Conservation (phyloP, 441 rosid genomes). For the Corymbia citriodora region DNA sequence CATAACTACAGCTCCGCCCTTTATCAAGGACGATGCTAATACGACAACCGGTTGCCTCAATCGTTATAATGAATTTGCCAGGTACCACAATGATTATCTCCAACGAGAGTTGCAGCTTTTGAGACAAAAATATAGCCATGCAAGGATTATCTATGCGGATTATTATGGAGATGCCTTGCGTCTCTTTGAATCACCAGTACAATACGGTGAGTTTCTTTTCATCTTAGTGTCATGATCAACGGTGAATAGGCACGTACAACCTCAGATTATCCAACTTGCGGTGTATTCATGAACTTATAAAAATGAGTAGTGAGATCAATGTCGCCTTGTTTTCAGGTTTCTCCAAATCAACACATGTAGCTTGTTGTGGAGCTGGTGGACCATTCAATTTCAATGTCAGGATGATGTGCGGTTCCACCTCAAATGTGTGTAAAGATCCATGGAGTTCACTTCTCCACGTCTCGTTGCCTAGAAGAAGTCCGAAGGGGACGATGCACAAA, state of each 20-base stretch:
- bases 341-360: neutral
- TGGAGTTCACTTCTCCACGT: conserved; percentile 46
- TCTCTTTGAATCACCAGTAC: conserved; percentile 36
- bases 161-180: conserved; percentile 53
- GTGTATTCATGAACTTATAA: neutral
- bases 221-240: neutral
- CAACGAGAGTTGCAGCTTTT: conserved; percentile 18
- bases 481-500: neutral
- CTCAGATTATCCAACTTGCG: neutral
- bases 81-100: conserved; percentile 27
- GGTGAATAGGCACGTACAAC: neutral
- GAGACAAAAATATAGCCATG: conserved; percentile 27
- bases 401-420: neutral
- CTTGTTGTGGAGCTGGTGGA: neutral
- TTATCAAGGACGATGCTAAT: conserved; percentile 30
- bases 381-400: neutral
- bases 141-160: conserved; percentile 62
- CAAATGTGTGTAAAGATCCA: conserved; percentile 33
- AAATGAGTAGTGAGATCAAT: neutral
- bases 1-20: conserved; percentile 33
- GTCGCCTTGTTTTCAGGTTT: neutral
- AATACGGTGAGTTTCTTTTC: conserved; percentile 31
- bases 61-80: neutral
- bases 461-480: conserved; percentile 1
- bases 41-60: conserved; percentile 6